Percentiles rank a stretch among this genome's conserved stretches.
These are phyloP conservation scores for Corinectria fuckeliana DNA, from an alignment of 2,329 filamentous ascomycete species.

Conservation along the genomic window DNA sequence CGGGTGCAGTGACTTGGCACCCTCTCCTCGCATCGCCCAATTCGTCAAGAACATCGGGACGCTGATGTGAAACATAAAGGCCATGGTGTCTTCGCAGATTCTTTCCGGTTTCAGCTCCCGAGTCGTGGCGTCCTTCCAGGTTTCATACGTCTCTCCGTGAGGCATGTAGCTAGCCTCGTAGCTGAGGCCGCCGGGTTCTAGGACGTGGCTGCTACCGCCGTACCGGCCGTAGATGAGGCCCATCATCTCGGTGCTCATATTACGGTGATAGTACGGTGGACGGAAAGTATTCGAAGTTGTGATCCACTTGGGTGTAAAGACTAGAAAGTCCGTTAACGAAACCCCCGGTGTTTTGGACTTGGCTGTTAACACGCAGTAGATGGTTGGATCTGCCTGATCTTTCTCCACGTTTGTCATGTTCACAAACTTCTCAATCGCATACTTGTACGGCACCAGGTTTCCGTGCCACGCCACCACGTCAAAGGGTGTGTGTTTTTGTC, in stretches of 20 bases:
- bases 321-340: slow-evolving; percentile 68
- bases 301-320: slow-evolving; percentile 71
- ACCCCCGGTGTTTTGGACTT: slow-evolving; percentile 59
- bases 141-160: slow-evolving; percentile 39
- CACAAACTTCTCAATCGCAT: slow-evolving; percentile 77
- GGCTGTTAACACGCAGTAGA: slow-evolving; percentile 69
- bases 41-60: slow-evolving; percentile 14
- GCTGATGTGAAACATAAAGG: slow-evolving; percentile 18
- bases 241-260: slow-evolving; percentile 64
- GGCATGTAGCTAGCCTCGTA: slow-evolving; percentile 18
- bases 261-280: slow-evolving; percentile 70
- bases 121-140: slow-evolving; percentile 16
- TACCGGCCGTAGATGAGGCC: slow-evolving; percentile 52
- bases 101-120: background rate
- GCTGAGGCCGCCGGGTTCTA: slow-evolving; percentile 20
- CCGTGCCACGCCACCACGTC: slow-evolving; percentile 76
- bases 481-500: slow-evolving; percentile 70
- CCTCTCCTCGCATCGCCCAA: slow-evolving; percentile 10
- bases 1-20: slow-evolving; percentile 6
- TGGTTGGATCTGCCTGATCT: slow-evolving; percentile 70
- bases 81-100: slow-evolving; percentile 15
- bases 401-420: slow-evolving; percentile 41
- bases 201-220: slow-evolving; percentile 32
- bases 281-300: slow-evolving; percentile 67
- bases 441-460: slow-evolving; percentile 65